phyloP scores from a whole-genome alignment of 345 rosid genomes.

The Sonneratia alba region DNA sequence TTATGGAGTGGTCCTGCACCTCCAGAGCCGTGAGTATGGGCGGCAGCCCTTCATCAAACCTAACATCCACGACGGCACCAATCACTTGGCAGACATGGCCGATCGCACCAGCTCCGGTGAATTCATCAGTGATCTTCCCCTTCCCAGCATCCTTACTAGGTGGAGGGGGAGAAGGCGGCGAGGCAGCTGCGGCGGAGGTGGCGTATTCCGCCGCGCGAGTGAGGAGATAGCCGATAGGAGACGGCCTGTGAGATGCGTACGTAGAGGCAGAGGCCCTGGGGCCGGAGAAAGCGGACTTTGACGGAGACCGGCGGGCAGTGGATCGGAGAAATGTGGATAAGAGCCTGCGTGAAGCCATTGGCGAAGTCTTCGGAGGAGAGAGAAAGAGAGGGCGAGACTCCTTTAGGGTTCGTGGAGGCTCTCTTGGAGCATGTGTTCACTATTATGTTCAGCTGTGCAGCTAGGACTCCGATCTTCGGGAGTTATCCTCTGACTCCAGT shows the following conservation, averaged over 20 bases:
- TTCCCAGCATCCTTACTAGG: constrained; percentile 24
- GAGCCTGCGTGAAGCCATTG: constrained; percentile 78
- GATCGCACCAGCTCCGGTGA: constrained; percentile 78
- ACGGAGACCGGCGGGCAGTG: constrained; percentile 46
- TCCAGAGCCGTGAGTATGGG: constrained; percentile 99
- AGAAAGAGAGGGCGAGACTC: background rate
- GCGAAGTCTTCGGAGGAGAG: background rate
- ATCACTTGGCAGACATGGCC: constrained; percentile 91
- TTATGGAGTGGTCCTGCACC: constrained; percentile 53
- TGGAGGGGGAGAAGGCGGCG: constrained; percentile 20
- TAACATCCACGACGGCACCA: constrained; percentile 93
- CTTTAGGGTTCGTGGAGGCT: background rate
- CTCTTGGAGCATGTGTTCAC: background rate
- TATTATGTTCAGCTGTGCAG: background rate
- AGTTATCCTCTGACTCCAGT: background rate
- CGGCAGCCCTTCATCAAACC: constrained; percentile 83
- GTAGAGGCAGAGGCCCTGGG: constrained; percentile 28
- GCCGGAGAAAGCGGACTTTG: constrained; percentile 21
- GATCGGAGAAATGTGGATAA: constrained; percentile 67
- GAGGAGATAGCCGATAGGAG: constrained; percentile 44
- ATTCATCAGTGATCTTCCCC: constrained; percentile 73
- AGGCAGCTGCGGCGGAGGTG: constrained; percentile 29
- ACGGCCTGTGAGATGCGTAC: constrained; percentile 30
- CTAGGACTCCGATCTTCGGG: background rate
- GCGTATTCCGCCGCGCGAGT: constrained; percentile 61